phyloP scores from a whole-genome alignment of 805 yeast species.

The Metschnikowia kofuensis region DNA sequence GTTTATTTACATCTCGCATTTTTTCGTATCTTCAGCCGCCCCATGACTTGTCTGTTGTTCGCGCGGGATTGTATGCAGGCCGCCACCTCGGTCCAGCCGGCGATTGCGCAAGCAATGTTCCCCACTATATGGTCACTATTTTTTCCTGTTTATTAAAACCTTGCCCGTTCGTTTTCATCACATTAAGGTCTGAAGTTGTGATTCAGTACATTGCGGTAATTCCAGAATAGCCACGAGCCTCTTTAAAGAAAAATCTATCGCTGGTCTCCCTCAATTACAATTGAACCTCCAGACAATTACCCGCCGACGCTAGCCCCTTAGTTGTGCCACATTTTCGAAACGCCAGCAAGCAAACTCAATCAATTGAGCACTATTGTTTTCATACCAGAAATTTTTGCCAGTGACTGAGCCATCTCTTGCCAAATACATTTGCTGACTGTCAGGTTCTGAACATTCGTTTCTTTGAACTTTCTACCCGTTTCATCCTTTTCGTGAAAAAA shows the following conservation, averaged over 20 bases:
- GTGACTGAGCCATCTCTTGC: neutral
- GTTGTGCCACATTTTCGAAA: neutral
- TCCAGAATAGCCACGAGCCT: neutral
- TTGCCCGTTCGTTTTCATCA: neutral
- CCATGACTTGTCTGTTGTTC: neutral
- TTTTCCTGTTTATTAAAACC: neutral
- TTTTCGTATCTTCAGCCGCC: constrained; percentile 7
- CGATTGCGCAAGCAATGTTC: constrained; percentile 10
- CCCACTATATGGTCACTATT: constrained; percentile 1
- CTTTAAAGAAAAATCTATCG: neutral
- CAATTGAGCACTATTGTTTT: neutral
- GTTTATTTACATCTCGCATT: constrained; percentile 2
- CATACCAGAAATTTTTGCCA: neutral
- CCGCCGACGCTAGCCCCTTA: neutral
- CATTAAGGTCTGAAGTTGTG: neutral
- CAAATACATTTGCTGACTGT: neutral
- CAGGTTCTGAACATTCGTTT: neutral
- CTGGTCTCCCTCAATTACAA: neutral
- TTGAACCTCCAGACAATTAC: neutral
- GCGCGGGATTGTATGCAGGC: neutral
- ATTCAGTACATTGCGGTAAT: neutral
- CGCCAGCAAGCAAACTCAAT: neutral
- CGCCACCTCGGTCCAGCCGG: neutral
- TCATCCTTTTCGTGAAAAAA: neutral
- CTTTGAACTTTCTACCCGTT: neutral